Evolutionary conservation across 2,329 filamentous ascomycete species (phyloP), one percentile per base, ranked within the genome.

Genomic region (Diaporthe citrichinensis): DNA sequence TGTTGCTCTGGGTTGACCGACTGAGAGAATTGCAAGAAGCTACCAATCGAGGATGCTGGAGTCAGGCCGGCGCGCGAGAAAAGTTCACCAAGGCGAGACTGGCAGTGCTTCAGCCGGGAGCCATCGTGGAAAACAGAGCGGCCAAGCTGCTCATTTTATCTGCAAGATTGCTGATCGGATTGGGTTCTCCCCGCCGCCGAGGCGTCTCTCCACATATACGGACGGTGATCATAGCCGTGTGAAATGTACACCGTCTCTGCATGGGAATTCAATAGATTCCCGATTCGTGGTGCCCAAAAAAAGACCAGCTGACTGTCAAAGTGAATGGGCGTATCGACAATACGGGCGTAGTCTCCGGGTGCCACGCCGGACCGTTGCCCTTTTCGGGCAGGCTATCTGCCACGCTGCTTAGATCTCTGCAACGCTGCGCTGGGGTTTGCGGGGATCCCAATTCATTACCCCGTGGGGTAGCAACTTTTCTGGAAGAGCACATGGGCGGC

Each of bases 301-400:
- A 39, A 55, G n/a, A 36, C 58, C 71, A 73, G 71, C n/a, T 73
- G 71, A 73, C 71, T 46, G 36, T 23, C 57, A 28, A 23, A 34
- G 57, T 31, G 25, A 44, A 55, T 57, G 58, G 36, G 44, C 49
- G 25, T 73, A 34, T 53, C 20, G 44, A 61, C 71, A 6, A 61
- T 72, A 62, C 2, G 57, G 71, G 71, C 53, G 34, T 65, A 62
- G 71, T 44, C 51, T 55, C 58, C 55, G 49, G 34, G 25, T 62
- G 71, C 58, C 58, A 73, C 39, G 46, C 58, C 71, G 71, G 71
- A 36, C 59, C 61, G 61, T 55, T 65, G 34, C 58, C 71, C n/a
- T 31, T 55, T 73, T 73, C 36, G 49, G 71, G 71, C 2, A 44
- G 10, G 10, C 46, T 20, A 34, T 36, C 58, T 44, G 58, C n/a